phyloP scores from a whole-genome alignment of 257 asterid species.

The Osmanthus fragrans region DNA sequence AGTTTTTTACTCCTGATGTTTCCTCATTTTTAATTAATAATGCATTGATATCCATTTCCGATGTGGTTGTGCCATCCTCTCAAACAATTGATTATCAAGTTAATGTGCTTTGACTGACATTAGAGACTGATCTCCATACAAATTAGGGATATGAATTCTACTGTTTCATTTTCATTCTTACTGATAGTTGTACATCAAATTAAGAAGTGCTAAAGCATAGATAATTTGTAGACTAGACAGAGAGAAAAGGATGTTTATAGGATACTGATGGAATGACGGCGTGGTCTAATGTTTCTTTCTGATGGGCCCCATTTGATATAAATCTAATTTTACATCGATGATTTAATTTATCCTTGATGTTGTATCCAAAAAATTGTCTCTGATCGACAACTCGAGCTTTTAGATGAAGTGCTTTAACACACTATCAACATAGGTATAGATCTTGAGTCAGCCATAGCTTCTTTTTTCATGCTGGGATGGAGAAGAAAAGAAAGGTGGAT shows the following conservation, averaged over 20 bases:
- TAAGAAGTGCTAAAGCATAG: not conserved
- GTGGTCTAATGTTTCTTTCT: not conserved
- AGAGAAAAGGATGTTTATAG: not conserved
- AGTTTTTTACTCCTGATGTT: not conserved
- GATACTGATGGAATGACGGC: not conserved
- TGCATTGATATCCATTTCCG: not conserved
- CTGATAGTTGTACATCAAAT: not conserved
- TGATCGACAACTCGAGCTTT: not conserved
- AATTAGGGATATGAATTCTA: not conserved
- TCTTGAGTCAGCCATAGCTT: not conserved
- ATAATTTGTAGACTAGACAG: not conserved
- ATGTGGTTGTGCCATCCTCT: not conserved
- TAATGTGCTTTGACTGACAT: not conserved
- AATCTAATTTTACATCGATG: not conserved
- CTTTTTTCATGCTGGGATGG: not conserved
- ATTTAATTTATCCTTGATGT: not conserved
- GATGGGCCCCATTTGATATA: not conserved
- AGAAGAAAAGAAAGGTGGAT: not conserved
- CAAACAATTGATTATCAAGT: not conserved
- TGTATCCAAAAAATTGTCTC: not conserved
- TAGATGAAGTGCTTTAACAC: not conserved
- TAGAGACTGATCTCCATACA: not conserved
- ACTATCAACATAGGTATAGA: not conserved
- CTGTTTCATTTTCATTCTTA: not conserved
- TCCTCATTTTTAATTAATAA: not conserved